Conservation (phyloP, 371 early-diverging fungal genomes). For the Actinomortierella ambigua region DNA sequence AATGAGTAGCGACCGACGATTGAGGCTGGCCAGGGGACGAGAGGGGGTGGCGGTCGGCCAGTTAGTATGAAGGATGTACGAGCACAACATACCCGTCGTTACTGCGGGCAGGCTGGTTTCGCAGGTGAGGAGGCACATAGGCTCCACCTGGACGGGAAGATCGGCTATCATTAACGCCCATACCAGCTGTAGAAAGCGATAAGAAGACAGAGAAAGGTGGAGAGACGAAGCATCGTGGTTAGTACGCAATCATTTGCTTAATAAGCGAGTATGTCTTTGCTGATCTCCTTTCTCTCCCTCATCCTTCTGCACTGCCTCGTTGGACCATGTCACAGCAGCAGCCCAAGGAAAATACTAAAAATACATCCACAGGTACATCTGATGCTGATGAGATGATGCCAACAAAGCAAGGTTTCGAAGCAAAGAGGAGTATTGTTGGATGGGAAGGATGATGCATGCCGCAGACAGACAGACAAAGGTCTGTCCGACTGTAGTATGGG, state of each 20-base stretch:
- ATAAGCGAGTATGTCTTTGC: background rate
- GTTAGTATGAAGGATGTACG: conserved; percentile 12
- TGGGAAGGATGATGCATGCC: background rate
- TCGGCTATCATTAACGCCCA: conserved; percentile 61
- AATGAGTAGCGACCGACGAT: no score
- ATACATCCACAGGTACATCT: no score
- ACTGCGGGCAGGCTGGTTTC: conserved; percentile 44
- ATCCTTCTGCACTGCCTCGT: conserved; percentile 3
- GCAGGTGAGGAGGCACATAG: conserved; percentile 65
- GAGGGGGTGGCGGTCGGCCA: background rate
- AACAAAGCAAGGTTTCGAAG: no score
- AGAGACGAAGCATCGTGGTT: no score
- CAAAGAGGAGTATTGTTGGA: no score
- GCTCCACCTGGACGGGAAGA: conserved; percentile 24
- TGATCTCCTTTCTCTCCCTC: background rate
- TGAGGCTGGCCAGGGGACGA: no score
- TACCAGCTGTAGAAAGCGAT: conserved; percentile 59
- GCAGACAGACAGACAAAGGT: conserved; percentile 3
- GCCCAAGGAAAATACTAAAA: no score
- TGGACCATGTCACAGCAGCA: no score
- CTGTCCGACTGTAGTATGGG: background rate
- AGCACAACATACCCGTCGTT: conserved; percentile 38
- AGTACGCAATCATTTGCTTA: no score
- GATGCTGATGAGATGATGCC: no score
- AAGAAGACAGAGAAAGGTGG: conserved; percentile 1